phyloP scores from a whole-genome alignment of 768 basidiomycete genomes.

The Tricholoma sp. region DNA sequence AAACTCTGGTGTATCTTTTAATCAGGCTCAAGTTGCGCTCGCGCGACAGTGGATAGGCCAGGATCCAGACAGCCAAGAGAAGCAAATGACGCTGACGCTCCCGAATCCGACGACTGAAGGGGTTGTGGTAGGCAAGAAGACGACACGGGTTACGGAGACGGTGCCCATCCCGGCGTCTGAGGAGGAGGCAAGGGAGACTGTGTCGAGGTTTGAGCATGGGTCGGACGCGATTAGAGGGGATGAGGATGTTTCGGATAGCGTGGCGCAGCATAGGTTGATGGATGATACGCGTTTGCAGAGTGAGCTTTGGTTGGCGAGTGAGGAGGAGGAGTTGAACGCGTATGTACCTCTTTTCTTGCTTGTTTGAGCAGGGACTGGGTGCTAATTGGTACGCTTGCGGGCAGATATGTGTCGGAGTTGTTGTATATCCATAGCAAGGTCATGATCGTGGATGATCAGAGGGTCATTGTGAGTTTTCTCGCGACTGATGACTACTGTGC shows the following conservation, averaged over 20 bases:
- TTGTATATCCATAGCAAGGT: slow-evolving; percentile 84
- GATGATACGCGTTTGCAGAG: slow-evolving; percentile 59
- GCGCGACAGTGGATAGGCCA: slow-evolving; percentile 69
- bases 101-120: slow-evolving; percentile 42
- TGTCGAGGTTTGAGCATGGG: slow-evolving; percentile 58
- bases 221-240: slow-evolving; percentile 53
- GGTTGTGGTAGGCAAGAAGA: slow-evolving; percentile 45
- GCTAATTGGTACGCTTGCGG: slow-evolving; percentile 7
- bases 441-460: slow-evolving; percentile 91
- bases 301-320: slow-evolving; percentile 81
- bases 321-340: slow-evolving; percentile 78
- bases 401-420: slow-evolving; percentile 74
- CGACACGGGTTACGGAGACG: slow-evolving; percentile 44
- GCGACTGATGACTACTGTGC: neutral
- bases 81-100: slow-evolving; percentile 53
- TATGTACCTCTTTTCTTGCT: slow-evolving; percentile 35
- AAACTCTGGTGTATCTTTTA: slow-evolving; percentile 73
- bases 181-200: slow-evolving; percentile 42
- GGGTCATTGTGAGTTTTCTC: slow-evolving; percentile 67
- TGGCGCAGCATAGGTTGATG: slow-evolving; percentile 74
- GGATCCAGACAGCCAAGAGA: slow-evolving; percentile 36
- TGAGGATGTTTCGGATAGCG: slow-evolving; percentile 65
- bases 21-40: slow-evolving; percentile 83
- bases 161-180: slow-evolving; percentile 63
- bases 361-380: neutral